These are phyloP conservation scores for Xylogone sp. DNA, from an alignment of 2,329 filamentous ascomycete species.

Conservation along the genomic window DNA sequence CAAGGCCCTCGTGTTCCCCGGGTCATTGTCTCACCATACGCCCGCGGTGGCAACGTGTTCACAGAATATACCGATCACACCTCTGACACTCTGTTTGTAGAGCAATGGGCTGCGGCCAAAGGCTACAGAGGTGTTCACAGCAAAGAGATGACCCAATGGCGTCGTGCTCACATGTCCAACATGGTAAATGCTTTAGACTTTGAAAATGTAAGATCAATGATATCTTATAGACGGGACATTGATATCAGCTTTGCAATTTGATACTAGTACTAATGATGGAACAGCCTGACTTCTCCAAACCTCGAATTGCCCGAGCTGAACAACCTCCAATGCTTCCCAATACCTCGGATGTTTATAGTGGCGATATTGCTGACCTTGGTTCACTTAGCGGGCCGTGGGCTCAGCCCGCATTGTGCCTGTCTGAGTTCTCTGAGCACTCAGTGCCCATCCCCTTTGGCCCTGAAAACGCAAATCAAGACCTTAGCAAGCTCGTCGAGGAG, in stretches of 20 bases:
- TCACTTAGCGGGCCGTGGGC: no score
- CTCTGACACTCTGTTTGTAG: constrained; percentile 49
- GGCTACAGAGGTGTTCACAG: constrained; percentile 33
- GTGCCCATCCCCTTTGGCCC: constrained; percentile 41
- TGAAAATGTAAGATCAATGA: constrained; percentile 11
- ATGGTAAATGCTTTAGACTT: constrained; percentile 46
- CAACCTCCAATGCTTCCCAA: constrained; percentile 41
- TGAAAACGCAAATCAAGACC: constrained; percentile 35
- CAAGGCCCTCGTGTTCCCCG: constrained; percentile 43
- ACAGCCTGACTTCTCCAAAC: no score
- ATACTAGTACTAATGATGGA: no score
- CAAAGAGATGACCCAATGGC: constrained; percentile 40
- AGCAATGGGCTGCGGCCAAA: constrained; percentile 41
- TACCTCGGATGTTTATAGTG: constrained; percentile 35
- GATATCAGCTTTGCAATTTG: no score
- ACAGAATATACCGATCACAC: constrained; percentile 50
- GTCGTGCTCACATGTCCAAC: constrained; percentile 42
- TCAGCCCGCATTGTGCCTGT: no score
- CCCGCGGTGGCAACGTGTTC: constrained; percentile 46
- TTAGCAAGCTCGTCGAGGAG: constrained; percentile 39
- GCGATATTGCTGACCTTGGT: constrained; percentile 35
- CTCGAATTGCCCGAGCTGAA: constrained; percentile 42
- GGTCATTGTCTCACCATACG: constrained; percentile 51
- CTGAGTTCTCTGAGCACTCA: no score
- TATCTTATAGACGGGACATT: no score